Percentiles rank a stretch among this genome's conserved stretches.
Evolutionary conservation across 2,329 filamentous ascomycete species (phyloP).

Genomic region (Aureobasidium pullulans): DNA sequence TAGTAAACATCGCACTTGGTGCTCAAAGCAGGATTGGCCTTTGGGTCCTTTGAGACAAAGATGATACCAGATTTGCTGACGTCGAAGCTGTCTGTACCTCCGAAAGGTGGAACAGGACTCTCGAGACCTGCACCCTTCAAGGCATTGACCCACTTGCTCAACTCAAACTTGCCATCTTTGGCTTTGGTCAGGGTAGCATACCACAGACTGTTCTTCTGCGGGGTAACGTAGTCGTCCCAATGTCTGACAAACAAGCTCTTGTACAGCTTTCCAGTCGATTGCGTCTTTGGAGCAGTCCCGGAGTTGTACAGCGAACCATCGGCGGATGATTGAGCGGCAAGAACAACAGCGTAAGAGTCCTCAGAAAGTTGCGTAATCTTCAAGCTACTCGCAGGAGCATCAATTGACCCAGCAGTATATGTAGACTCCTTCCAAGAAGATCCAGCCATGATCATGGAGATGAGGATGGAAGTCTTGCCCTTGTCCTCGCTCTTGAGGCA

Average conservation of each 20-base stretch:
- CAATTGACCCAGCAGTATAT: slow-evolving; percentile 36
- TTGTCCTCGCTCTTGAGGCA: slow-evolving; percentile 42
- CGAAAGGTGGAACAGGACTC: slow-evolving; percentile 69
- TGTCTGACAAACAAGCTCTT: slow-evolving; percentile 46
- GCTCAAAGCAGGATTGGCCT: slow-evolving; percentile 61
- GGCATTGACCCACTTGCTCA: slow-evolving; percentile 53
- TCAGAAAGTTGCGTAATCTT: slow-evolving; percentile 35
- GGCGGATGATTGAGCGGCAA: slow-evolving; percentile 56
- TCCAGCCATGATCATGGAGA: slow-evolving; percentile 20
- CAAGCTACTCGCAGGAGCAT: slow-evolving; percentile 42
- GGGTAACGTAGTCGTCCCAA: slow-evolving; percentile 53
- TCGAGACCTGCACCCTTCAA: slow-evolving; percentile 53
- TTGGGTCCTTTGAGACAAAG: slow-evolving; percentile 69
- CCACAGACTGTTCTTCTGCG: slow-evolving; percentile 65
- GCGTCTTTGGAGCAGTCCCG: slow-evolving; percentile 40
- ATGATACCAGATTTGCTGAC: slow-evolving; percentile 57
- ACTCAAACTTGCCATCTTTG: slow-evolving; percentile 28
- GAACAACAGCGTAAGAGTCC: slow-evolving; percentile 37
- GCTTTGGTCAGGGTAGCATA: slow-evolving; percentile 52
- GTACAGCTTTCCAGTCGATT: slow-evolving; percentile 42
- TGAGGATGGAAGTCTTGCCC: slow-evolving; percentile 32
- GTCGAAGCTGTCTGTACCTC: slow-evolving; percentile 74
- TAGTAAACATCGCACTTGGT: slow-evolving; percentile 80
- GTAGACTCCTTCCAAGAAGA: slow-evolving; percentile 20
- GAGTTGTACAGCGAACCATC: slow-evolving; percentile 57